Evolutionary conservation across 129 eudicot species (phyloP).

Genomic region (Apium graveolens): DNA sequence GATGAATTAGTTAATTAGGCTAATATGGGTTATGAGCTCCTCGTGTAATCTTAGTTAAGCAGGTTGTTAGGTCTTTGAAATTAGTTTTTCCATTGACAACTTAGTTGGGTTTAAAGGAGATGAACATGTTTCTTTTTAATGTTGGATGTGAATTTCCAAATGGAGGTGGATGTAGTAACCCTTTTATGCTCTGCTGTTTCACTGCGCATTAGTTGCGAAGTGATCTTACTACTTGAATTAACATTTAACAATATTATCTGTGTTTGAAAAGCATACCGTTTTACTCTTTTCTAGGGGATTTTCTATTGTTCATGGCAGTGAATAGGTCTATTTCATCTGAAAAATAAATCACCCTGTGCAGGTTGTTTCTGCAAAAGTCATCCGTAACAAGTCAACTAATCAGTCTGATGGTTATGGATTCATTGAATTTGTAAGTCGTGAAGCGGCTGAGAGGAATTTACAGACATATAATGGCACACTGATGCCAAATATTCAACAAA

Average conservation of each 20-base stretch:
- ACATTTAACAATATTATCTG: neutral
- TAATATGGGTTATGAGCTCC: neutral
- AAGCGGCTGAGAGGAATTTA: slow-evolving; percentile 77
- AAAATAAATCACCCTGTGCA: slow-evolving; percentile 18
- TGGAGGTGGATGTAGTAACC: neutral
- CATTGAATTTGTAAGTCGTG: slow-evolving; percentile 63
- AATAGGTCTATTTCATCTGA: neutral
- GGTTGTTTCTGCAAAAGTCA: slow-evolving; percentile 81
- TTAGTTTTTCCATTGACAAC: neutral
- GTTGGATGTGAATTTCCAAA: neutral
- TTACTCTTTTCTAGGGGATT: neutral
- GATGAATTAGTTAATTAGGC: neutral
- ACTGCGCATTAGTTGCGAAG: neutral
- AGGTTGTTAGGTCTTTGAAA: neutral
- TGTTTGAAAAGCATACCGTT: neutral
- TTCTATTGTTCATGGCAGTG: neutral
- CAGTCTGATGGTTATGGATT: slow-evolving; percentile 96
- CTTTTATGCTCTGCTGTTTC: neutral
- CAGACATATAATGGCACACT: slow-evolving; percentile 66
- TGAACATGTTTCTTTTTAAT: too few species aligned
- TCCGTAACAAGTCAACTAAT: slow-evolving; percentile 78
- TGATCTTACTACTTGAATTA: neutral
- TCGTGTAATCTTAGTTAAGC: neutral
- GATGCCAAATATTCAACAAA: slow-evolving; percentile 84
- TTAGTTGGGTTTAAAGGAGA: neutral